phyloP scores from a whole-genome alignment of 2,329 filamentous ascomycete genomes.

The Polytolypa hystricis region DNA sequence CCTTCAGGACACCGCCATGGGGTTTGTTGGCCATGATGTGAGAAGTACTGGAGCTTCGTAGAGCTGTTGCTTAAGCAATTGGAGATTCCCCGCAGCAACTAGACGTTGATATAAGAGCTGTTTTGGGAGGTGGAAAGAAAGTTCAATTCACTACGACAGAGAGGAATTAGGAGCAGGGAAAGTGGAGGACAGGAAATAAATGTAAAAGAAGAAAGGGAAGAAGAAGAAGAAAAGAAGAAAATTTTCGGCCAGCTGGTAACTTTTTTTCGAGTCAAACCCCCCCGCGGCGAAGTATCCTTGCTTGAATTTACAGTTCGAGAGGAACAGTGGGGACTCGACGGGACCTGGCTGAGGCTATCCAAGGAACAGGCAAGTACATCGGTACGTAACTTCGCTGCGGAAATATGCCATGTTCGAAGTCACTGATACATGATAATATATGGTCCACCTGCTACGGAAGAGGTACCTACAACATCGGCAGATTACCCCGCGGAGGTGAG shows the following conservation, averaged over 20 bases:
- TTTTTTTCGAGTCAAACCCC: not conserved
- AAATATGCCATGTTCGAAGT: not conserved
- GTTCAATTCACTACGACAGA: not conserved
- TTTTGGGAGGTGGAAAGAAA: not conserved
- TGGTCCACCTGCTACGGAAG: too few relatives aligned
- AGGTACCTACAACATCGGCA: too few relatives aligned
- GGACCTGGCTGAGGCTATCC: not conserved
- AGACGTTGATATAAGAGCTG: not conserved
- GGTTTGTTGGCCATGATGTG: conserved; percentile 48
- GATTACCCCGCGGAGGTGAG: too few relatives aligned
- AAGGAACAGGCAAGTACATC: not conserved
- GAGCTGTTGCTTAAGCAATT: not conserved
- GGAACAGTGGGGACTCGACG: not conserved
- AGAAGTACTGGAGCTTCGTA: too few relatives aligned
- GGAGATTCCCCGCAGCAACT: not conserved
- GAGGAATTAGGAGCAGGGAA: not conserved
- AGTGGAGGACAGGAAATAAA: not conserved
- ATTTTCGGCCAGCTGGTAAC: not conserved
- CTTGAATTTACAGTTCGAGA: not conserved
- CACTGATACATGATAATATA: too few relatives aligned
- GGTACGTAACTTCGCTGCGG: not conserved
- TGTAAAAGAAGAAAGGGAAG: not conserved
- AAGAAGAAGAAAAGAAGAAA: not conserved
- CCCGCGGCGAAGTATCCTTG: not conserved
- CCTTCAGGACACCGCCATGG: conserved; percentile 92